Evolutionary conservation across 768 basidiomycete species (phyloP).

Genomic region (Terana coerulea): DNA sequence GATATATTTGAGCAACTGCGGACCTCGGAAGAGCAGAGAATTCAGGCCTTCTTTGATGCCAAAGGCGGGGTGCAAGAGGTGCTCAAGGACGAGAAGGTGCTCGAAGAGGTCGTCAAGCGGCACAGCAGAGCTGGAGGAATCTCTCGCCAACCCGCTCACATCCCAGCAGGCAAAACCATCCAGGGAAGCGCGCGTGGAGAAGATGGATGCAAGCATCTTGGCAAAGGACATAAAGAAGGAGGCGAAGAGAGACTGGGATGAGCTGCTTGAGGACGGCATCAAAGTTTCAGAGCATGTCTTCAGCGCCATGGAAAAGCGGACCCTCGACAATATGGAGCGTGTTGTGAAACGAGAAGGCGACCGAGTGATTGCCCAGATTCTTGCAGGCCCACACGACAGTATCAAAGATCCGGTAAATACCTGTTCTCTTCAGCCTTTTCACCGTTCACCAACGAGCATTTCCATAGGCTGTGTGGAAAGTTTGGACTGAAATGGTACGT

Average conservation of each 20-base stretch:
- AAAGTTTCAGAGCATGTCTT: conserved; percentile 4
- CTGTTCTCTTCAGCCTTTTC: not conserved
- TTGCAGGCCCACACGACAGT: conserved; percentile 17
- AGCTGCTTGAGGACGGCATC: conserved; percentile 1
- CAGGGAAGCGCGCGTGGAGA: too few relatives aligned
- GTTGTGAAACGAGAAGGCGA: conserved; percentile 14
- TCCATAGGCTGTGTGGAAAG: conserved; percentile 15
- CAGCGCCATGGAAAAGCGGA: not conserved
- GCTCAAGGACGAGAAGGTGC: conserved; percentile 8
- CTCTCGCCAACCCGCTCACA: not conserved
- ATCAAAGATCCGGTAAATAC: conserved; percentile 17
- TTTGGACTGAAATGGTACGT: conserved; percentile 19
- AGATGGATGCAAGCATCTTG: too few relatives aligned
- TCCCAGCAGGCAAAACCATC: too few relatives aligned
- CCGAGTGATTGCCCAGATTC: conserved; percentile 15
- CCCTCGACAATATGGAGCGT: not conserved
- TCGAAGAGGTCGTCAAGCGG: conserved; percentile 11
- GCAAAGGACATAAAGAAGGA: not conserved
- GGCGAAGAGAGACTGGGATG: not conserved
- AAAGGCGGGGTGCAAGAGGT: conserved; percentile 8
- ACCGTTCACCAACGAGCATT: not conserved
- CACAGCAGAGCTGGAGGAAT: not conserved
- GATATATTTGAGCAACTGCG: conserved; percentile 17
- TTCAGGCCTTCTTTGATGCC: conserved; percentile 8
- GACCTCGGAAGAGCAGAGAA: conserved; percentile 16